phyloP scores from a whole-genome alignment of 495 filamentous ascomycete species.

The Parathielavia appendiculata region DNA sequence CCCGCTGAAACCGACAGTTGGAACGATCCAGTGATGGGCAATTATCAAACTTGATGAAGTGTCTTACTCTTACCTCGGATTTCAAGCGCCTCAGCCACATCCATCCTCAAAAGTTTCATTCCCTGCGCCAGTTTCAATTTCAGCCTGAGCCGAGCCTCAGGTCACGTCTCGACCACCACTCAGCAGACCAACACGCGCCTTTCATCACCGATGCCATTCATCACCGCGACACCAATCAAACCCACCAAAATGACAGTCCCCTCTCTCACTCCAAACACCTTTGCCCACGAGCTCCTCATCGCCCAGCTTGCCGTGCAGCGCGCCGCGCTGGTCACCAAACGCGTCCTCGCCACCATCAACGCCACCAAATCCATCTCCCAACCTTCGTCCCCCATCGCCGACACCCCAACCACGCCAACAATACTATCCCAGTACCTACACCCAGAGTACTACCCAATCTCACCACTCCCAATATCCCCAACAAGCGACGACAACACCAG shows the following conservation, averaged over 20 bases:
- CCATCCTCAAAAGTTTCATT: background rate
- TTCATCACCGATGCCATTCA: background rate
- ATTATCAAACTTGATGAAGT: background rate
- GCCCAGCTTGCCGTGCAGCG: constrained; percentile 51
- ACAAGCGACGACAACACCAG: background rate
- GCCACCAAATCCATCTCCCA: background rate
- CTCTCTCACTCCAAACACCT: constrained; percentile 14
- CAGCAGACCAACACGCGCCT: too few species aligned
- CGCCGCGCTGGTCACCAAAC: constrained; percentile 50
- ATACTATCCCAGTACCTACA: background rate
- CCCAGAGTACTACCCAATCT: background rate
- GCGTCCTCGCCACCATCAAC: constrained; percentile 44
- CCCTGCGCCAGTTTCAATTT: background rate
- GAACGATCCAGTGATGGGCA: background rate
- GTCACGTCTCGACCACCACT: background rate
- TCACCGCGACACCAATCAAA: background rate
- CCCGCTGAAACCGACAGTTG: background rate
- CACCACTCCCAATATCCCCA: background rate
- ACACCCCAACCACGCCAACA: constrained; percentile 32
- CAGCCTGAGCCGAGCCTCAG: background rate
- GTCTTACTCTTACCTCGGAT: background rate
- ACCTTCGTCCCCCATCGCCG: constrained; percentile 22
- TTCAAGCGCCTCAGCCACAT: background rate
- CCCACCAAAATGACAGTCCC: constrained; percentile 11
- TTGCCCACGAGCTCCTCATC: constrained; percentile 46